Conservation (phyloP, 163 green algal genomes). For the Coccomyxa subellipsoidea region DNA sequence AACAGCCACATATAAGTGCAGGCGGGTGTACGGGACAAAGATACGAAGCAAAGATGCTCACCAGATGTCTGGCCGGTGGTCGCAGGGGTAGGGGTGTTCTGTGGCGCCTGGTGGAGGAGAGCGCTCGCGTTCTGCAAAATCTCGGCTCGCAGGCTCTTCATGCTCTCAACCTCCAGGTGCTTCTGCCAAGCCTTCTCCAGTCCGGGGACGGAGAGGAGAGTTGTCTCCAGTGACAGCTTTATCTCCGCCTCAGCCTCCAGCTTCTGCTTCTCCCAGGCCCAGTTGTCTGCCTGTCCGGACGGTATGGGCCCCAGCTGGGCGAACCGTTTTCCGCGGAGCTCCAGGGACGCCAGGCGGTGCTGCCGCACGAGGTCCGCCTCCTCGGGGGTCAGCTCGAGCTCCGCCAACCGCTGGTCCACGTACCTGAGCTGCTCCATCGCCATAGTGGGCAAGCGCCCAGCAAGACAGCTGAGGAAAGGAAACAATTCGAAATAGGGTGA, state of each 20-base stretch:
- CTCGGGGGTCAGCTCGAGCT: not conserved
- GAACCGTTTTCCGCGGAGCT: not conserved
- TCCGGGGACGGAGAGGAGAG: not conserved
- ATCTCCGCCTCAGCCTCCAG: conserved; percentile 8
- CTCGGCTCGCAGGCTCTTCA: not conserved
- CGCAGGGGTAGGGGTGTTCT: not conserved
- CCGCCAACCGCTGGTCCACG: conserved; percentile 5
- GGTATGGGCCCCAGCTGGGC: not conserved
- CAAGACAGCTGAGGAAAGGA: conserved; percentile 1
- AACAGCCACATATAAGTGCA: no score
- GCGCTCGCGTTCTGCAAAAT: not conserved
- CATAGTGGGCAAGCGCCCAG: not conserved
- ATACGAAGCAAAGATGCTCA: not conserved
- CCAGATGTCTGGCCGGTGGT: not conserved
- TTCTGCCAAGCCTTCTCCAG: conserved; percentile 19
- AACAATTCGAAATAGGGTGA: not conserved
- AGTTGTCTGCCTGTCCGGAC: not conserved
- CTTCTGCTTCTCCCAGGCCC: conserved; percentile 9
- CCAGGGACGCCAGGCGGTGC: conserved; percentile 1
- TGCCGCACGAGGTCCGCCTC: not conserved
- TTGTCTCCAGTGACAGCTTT: not conserved
- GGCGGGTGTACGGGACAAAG: not conserved
- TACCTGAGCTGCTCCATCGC: conserved; percentile 1
- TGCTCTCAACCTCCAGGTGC: conserved; percentile 2
- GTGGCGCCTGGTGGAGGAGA: not conserved